These are phyloP conservation scores for Aspergillus sp. DNA, from an alignment of 2,329 filamentous ascomycete genomes.

Conservation along the genomic window DNA sequence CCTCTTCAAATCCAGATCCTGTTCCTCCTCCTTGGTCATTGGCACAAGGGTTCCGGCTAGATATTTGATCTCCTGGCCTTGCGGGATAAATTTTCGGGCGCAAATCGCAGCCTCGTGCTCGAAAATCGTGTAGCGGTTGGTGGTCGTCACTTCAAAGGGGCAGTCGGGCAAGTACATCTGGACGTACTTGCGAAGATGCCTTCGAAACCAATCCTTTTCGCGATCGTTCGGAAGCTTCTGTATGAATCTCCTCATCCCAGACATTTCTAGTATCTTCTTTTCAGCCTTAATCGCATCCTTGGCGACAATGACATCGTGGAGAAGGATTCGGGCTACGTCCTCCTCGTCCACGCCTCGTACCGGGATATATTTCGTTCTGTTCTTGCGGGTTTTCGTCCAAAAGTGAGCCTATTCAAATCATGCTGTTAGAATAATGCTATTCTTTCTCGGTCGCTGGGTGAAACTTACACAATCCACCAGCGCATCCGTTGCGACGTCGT, in stretches of 20 bases:
- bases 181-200: conserved; percentile 87
- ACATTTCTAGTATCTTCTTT: conserved; percentile 70
- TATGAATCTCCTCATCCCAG: conserved; percentile 74
- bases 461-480: conserved; percentile 87
- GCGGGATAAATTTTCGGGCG: conserved; percentile 76
- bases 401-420: conserved; percentile 73
- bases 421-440: conserved; percentile 24
- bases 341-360: conserved; percentile 77
- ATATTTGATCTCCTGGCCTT: conserved; percentile 87
- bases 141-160: conserved; percentile 90
- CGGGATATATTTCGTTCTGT: conserved; percentile 81
- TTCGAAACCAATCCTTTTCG: conserved; percentile 84
- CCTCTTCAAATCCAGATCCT: conserved; percentile 75
- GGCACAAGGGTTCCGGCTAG: conserved; percentile 88
- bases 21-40: conserved; percentile 90
- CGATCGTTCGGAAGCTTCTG: conserved; percentile 70
- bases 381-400: conserved; percentile 96
- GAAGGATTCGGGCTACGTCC: conserved; percentile 63
- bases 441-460: conserved; percentile 11
- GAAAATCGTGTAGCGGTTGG: conserved; percentile 92
- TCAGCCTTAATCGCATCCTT: conserved; percentile 75
- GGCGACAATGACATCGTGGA: conserved; percentile 70
- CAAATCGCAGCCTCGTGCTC: conserved; percentile 87
- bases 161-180: conserved; percentile 92
- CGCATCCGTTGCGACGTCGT: conserved; percentile 93